Evolutionary conservation across 768 basidiomycete species (phyloP).

Genomic region (Termitomyces sp.): DNA sequence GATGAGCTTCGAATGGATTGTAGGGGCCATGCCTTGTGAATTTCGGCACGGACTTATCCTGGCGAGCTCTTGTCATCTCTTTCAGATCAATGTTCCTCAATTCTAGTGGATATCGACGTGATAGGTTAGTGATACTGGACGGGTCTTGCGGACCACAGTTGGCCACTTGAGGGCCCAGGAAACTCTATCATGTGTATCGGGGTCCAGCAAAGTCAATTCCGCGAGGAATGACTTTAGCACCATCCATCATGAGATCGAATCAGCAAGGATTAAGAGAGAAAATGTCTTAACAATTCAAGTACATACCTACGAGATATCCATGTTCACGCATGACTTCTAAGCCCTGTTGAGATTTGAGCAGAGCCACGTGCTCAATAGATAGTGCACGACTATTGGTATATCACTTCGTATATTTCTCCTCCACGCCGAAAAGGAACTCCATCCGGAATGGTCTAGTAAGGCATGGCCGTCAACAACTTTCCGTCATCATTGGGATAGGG

Average conservation of each 20-base stretch:
- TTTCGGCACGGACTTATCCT: constrained; percentile 1
- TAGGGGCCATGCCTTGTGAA: background rate
- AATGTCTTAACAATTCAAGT: too few species aligned
- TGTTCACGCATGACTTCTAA: constrained; percentile 5
- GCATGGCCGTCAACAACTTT: background rate
- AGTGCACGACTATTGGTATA: background rate
- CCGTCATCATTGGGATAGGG: background rate
- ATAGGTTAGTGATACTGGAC: constrained; percentile 3
- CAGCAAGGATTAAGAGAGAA: background rate
- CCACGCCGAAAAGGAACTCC: background rate
- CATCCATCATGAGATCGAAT: constrained; percentile 6
- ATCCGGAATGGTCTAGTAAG: background rate
- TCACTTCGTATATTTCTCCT: background rate
- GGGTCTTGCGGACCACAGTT: constrained; percentile 7
- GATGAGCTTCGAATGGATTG: background rate
- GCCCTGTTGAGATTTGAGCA: background rate
- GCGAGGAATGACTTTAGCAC: constrained; percentile 1
- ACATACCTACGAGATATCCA: background rate
- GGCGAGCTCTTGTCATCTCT: background rate
- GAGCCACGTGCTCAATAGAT: background rate
- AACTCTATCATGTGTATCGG: background rate
- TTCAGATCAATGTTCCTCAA: background rate
- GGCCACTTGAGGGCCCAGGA: background rate
- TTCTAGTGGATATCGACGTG: background rate
- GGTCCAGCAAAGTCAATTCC: background rate